Evolutionary conservation across 108 stramenopile genomes (phyloP).

Genomic region (Parietichytrium sp.): DNA sequence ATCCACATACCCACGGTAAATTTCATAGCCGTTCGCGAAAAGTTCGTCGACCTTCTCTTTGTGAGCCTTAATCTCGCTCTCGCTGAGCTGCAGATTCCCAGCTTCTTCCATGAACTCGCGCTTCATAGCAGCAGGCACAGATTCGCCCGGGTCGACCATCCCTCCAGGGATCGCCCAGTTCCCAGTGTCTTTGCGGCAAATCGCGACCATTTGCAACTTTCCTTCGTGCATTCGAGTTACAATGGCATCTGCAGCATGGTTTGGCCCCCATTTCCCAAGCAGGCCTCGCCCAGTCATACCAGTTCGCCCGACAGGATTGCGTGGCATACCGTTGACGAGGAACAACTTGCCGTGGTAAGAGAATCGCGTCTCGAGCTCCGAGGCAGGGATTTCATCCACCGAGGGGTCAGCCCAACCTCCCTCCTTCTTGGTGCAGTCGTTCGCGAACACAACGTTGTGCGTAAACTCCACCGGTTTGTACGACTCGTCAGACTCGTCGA

Average conservation of each 20-base stretch:
- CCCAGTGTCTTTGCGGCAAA: background rate
- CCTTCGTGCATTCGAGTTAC: background rate
- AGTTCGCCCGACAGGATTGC: constrained; percentile 22
- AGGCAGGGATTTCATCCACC: background rate
- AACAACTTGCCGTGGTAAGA: constrained; percentile 26
- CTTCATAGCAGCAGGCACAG: constrained; percentile 16
- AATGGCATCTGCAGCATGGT: constrained; percentile 27
- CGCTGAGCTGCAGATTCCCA: background rate
- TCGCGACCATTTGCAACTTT: constrained; percentile 22
- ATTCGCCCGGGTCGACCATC: constrained; percentile 28
- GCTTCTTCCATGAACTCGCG: constrained; percentile 32
- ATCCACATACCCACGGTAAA: background rate
- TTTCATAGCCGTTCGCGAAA: background rate
- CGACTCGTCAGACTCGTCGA: background rate
- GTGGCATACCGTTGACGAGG: background rate
- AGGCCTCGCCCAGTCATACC: constrained; percentile 24
- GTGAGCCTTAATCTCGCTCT: background rate
- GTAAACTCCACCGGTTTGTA: constrained; percentile 17
- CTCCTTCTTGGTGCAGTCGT: background rate
- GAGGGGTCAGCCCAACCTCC: constrained; percentile 20
- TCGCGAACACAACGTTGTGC: background rate
- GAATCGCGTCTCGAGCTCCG: background rate
- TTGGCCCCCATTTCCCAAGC: constrained; percentile 18
- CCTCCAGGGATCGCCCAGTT: constrained; percentile 22
- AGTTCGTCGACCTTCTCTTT: background rate